A percentile compares a stretch with the other conserved stretches of the same genome.
Evolutionary conservation across 2,329 filamentous ascomycete species (phyloP).

Genomic region (Calycina marina): DNA sequence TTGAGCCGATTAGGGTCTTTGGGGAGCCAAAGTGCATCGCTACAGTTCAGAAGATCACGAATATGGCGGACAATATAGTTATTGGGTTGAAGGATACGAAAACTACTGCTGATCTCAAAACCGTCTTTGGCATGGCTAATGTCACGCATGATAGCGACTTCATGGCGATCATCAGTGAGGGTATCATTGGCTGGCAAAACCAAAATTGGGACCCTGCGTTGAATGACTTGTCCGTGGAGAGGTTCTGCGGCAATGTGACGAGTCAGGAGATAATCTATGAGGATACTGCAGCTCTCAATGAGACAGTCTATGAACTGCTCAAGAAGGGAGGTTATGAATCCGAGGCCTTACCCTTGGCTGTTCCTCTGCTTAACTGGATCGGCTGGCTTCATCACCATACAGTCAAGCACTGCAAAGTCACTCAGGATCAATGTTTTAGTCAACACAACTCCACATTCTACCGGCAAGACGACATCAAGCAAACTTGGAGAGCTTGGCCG

Average conservation of each 20-base stretch:
- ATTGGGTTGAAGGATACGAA: conserved; percentile 30
- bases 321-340: conserved; percentile 31
- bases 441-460: conserved; percentile 32
- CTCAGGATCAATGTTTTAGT: conserved; percentile 36
- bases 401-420: neutral
- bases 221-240: conserved; percentile 31
- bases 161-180: conserved; percentile 29
- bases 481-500: conserved; percentile 36
- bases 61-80: conserved; percentile 44
- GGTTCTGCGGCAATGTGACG: conserved; percentile 43
- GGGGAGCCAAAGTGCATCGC: conserved; percentile 48
- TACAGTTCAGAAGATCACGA: conserved; percentile 44
- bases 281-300: conserved; percentile 49
- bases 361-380: conserved; percentile 39
- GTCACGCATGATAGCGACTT: conserved; percentile 33
- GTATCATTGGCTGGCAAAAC: conserved; percentile 36
- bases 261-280: conserved; percentile 36
- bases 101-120: conserved; percentile 31
- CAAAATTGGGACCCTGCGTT: conserved; percentile 45
- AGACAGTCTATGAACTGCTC: conserved; percentile 39
- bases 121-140: conserved; percentile 33
- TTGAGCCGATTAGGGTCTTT: conserved; percentile 39
- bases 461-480: conserved; percentile 27
- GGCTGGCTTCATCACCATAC: conserved; percentile 29
- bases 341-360: conserved; percentile 28